Base-by-base conservation (phyloP, 352 stramenopile species). In the Phytophthora kernoviae region DNA sequence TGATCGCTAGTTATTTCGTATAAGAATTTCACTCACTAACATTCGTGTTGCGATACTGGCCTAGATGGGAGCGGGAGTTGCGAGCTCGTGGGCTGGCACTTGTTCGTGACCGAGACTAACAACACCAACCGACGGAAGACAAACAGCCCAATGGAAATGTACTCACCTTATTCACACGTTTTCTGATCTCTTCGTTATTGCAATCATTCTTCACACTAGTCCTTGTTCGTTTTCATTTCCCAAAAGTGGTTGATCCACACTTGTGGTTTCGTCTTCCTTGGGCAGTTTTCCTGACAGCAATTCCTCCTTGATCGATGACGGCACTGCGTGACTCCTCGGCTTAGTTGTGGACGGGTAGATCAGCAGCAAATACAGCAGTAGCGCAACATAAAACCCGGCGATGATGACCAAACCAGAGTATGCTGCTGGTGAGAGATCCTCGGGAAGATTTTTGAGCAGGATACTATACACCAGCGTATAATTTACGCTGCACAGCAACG, bases 51-150 rank as follows among this genome's bases (percentile, higher is more conserved):
- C 30, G 18, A 24, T 8, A 21, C 22, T 10, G 54, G 21, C 21
- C 15, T 32, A 88, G 78, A 53, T 91, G 84, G 84, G 84, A 93
- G 47, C 61, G 81, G 22, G 78, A 91, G 43, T 65, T 93, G 4
- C 79, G 79, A 34, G 77, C 80, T 21, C 75, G 80, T n/a, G 84
- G 81, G 0, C 60, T 93, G 12, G 84, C 84, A n/a, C 66, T 93
- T 30, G 64, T 91, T 18, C 78, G 80, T 20, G 74, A 87, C 42
- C 75, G 81, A 24, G 84, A 93, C 54, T 93, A 73, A 77, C 20
- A 30, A 14, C 32, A 41, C 24, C 24, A 30, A 30, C 6, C 24
- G 24, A 30, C 24, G 24, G 24, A 30, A 30, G 24, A n/a, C 24
- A 3, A 30, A 6, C 24, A 30, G 24, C 24, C 6, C 24, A 30